Evolutionary conservation across 805 yeast genomes (phyloP), one percentile per base, ranked within the genome.

Genomic region (Candida pseudoglaebosa): DNA sequence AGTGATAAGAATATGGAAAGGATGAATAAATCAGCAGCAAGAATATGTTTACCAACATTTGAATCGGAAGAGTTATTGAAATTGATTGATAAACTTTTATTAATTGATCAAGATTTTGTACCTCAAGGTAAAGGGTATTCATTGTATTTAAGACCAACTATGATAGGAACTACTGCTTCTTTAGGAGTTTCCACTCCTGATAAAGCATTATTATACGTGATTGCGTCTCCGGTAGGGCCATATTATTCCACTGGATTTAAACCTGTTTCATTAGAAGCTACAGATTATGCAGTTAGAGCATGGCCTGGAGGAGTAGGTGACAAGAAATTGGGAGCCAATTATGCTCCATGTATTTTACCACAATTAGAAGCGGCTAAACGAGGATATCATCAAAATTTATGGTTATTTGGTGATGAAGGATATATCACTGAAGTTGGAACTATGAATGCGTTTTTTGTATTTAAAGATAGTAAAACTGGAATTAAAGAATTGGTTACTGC

Each of bases 301-400:
- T 91, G 98, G 98, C 98, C 98, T 57, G 96, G 96, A 53, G 99
- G 98, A 63, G 90, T 82, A 52, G 99, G 99, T 65, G 84, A 91
- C 78, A 83, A 80, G 65, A 91, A 91, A 69, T 78, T 91, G 54
- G 99, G 99, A 64, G 97, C 96, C 44, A 91, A 91, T 74, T 91
- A 91, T 60, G 98, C 98, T 34, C 97, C 98, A 46, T 87, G 96
- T 62, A 80, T 90, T 55, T 73, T 76, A 57, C 97, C 98, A 18
- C 96, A 88, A 69, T 71, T 77, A 52, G 83, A 86, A 66, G 96
- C 98, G 38, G 95, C 96, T 38, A 56, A 73, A 17, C 80, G 91
- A 64, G 99, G 99, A 31, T 89, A 79, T 71, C 95, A 87, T 64
- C 98, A 93, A 68, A 91, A 91, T 72, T 70, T 91, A 60, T 91